phyloP scores from a whole-genome alignment of 176 grass and related monocot species.

The Puccinellia tenuiflora region DNA sequence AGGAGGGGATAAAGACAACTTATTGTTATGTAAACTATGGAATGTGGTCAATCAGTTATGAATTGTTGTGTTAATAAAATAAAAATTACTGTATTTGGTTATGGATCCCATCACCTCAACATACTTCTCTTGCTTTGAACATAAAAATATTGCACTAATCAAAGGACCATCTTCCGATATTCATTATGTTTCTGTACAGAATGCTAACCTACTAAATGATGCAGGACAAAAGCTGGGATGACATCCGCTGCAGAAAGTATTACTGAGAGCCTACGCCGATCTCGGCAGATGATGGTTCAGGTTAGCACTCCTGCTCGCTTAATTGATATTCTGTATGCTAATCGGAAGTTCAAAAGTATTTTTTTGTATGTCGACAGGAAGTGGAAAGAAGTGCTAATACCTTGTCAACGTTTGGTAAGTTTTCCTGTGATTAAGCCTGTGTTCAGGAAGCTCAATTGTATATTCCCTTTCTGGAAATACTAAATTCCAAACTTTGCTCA shows the following conservation, averaged over 20 bases:
- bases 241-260: constrained; percentile 89
- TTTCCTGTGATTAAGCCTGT: constrained; percentile 19
- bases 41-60: not conserved
- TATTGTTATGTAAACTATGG: not conserved
- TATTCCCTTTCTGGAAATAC: not conserved
- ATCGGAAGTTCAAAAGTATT: not conserved
- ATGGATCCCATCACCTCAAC: not conserved
- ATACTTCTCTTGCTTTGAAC: not conserved
- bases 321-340: constrained; percentile 3
- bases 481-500: not conserved
- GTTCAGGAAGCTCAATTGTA: not conserved
- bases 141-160: not conserved
- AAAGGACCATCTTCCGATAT: not conserved
- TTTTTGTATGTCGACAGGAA: constrained; percentile 23
- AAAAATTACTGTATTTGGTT: not conserved
- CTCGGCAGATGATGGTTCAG: constrained; percentile 93
- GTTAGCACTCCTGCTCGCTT: constrained; percentile 27
- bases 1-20: not conserved
- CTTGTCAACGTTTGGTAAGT: constrained; percentile 75
- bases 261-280: constrained; percentile 72
- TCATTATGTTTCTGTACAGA: not conserved
- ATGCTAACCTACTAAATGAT: not conserved
- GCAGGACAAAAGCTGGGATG: constrained; percentile 89
- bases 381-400: constrained; percentile 73
- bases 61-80: not conserved